Base-by-base conservation (phyloP, 768 basidiomycete species). In the Scleroderma citrinum region DNA sequence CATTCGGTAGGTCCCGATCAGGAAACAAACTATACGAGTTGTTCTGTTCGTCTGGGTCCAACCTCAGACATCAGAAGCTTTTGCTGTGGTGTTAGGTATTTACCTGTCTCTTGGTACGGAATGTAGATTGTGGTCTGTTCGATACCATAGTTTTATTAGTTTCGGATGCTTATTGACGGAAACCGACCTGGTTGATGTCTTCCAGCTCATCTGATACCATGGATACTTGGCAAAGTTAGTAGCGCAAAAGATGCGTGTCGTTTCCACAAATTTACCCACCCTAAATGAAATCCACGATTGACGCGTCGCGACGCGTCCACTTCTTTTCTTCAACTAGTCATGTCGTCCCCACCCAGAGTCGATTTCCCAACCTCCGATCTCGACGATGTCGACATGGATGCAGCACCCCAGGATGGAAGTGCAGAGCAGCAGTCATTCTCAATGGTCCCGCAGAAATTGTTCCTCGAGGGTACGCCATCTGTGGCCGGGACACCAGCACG, bases 301-400 rank as follows among this genome's bases (percentile, higher is more conserved):
- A 70, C 79, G 79, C 76, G 77, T 69, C 76, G 75, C 75, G 77
- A 67, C 76, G 72, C 75, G 76, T 63, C 57, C 52, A 47, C 44
- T 36, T 53, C 54, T 56, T 61, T 50, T 54, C 50, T 23, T 38
- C 56, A 51, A 44, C 34, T 34, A 40, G 59, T 35, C 46, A 84
- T 85, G 82, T 83, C 82, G 7, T 84, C 81, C 36, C 82, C 81
- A 21, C 81, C 81, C 17, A 70, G 75, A 30, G 64, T 83, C 34
- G 80, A 84, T 56, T 83, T 83, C 59, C 82, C 82, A 3, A 73
- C 80, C 1, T 83, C 81, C 5, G 83, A 71, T 41, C 56, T 68
- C 53, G 68, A 83, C 46, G 77, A 80, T 61, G 68, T 77, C 26
- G 69, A 78, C n/a, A 81, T 81, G 79, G 71, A 67, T 24, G 71